These are phyloP conservation scores for Usnea hakonensis DNA, from an alignment of 495 filamentous ascomycete species.

Conservation along the genomic window DNA sequence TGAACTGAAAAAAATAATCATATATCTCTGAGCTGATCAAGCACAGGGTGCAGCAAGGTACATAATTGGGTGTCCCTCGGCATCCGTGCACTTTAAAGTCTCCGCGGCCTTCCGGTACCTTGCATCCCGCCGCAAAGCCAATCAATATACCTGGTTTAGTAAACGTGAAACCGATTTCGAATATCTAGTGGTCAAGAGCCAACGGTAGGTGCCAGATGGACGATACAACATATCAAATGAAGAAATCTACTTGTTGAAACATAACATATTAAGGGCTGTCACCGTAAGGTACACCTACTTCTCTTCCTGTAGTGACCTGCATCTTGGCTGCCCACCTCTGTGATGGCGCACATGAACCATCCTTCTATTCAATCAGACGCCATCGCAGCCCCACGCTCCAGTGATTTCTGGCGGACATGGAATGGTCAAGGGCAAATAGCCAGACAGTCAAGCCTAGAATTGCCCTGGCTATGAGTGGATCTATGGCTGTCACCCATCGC, in stretches of 20 bases:
- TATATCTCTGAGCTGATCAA: not conserved
- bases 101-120: not conserved
- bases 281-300: not conserved
- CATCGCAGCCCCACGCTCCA: too few species aligned
- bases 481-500: not conserved
- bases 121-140: not conserved
- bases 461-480: not conserved
- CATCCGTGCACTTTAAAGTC: not conserved
- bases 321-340: not conserved
- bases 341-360: not conserved
- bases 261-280: not conserved
- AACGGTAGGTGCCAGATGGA: not conserved
- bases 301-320: too few species aligned
- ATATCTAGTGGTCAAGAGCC: not conserved
- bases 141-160: not conserved
- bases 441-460: not conserved
- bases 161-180: not conserved
- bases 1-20: too few species aligned
- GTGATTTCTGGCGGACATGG: not conserved
- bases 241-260: too few species aligned
- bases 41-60: not conserved
- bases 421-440: not conserved
- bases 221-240: not conserved
- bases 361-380: not conserved
- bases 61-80: too few species aligned